phyloP scores from a whole-genome alignment of 345 rosid species.

The Aurinia saxatilis region DNA sequence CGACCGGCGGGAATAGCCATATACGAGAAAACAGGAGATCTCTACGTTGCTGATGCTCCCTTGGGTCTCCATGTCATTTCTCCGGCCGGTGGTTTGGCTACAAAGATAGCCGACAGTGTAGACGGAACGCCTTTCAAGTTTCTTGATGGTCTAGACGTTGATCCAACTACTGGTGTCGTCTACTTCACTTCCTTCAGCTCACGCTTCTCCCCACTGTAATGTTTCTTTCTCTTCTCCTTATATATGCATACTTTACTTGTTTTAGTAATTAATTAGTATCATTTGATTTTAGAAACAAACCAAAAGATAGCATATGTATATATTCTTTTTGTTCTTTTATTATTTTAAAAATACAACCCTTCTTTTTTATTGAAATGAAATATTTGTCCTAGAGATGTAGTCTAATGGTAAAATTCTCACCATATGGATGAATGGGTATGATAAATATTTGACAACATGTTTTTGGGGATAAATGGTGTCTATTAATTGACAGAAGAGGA shows the following conservation, averaged over 20 bases:
- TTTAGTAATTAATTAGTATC: neutral
- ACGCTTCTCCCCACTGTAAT: constrained; percentile 17
- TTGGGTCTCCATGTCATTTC: constrained; percentile 34
- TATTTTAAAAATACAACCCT: too few relatives aligned
- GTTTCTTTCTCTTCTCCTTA: neutral
- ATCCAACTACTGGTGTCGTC: constrained; percentile 29
- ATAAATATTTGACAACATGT: too few relatives aligned
- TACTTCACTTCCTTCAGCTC: constrained; percentile 43
- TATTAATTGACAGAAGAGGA: too few relatives aligned
- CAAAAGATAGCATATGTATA: too few relatives aligned
- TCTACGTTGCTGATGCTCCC: constrained; percentile 44
- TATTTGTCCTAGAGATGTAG: too few relatives aligned
- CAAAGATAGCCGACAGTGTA: constrained; percentile 23
- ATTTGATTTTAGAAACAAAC: neutral
- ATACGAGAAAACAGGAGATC: constrained; percentile 24
- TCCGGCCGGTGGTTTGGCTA: constrained; percentile 36
- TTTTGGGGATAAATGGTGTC: too few relatives aligned
- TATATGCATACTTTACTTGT: neutral
- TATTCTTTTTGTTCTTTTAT: too few relatives aligned
- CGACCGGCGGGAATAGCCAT: constrained; percentile 40
- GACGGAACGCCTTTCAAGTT: constrained; percentile 28
- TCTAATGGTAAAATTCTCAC: too few relatives aligned
- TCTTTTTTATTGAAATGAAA: too few relatives aligned
- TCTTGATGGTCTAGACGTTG: constrained; percentile 36
- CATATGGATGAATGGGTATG: too few relatives aligned